Conservation (phyloP, 2,329 filamentous ascomycete genomes). For the Penicillium sp. region DNA sequence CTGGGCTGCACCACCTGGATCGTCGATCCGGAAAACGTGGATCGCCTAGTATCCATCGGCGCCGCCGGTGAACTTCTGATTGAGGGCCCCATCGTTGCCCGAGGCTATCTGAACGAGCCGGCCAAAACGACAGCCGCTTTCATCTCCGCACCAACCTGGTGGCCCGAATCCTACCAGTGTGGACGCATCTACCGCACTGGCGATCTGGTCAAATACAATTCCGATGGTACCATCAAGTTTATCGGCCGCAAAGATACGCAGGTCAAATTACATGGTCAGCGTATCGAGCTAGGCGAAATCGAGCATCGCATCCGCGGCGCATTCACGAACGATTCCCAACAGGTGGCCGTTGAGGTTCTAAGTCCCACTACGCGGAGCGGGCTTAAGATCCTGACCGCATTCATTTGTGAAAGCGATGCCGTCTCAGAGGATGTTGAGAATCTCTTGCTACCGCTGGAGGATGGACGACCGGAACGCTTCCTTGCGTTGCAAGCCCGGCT, state of each 20-base stretch:
- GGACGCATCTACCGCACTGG: neutral
- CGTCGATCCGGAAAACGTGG: neutral
- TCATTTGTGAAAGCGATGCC: neutral
- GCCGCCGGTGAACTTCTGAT: neutral
- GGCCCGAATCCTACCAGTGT: neutral
- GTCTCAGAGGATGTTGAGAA: neutral
- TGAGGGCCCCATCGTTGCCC: neutral
- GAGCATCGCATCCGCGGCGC: neutral
- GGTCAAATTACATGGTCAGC: neutral
- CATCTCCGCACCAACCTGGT: neutral
- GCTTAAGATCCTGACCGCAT: constrained; percentile 1
- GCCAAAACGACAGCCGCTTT: neutral
- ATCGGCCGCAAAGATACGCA: neutral
- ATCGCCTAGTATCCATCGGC: neutral
- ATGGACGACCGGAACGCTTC: neutral
- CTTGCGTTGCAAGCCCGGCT: constrained; percentile 1
- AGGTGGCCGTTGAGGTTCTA: constrained; percentile 1
- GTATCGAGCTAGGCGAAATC: constrained; percentile 1
- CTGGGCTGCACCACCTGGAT: neutral
- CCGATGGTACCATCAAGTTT: neutral
- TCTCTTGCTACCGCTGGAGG: neutral
- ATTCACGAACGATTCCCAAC: neutral
- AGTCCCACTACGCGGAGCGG: neutral
- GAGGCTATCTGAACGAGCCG: neutral
- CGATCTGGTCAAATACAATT: neutral